Conservation (phyloP, 2,329 filamentous ascomycete genomes). For the Colletotrichum sp. region DNA sequence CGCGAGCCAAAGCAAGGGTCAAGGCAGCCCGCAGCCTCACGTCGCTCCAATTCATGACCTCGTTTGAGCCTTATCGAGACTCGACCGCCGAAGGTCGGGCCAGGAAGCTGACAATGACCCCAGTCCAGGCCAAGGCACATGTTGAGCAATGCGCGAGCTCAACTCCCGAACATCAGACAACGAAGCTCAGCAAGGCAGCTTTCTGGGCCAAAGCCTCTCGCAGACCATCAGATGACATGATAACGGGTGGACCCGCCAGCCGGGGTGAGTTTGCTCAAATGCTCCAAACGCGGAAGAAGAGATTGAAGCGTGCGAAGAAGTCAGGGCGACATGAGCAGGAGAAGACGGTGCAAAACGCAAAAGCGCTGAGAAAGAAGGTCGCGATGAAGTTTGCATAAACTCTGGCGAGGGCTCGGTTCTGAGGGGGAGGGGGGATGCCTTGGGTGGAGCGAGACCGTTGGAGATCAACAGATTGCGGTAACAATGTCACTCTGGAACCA, state of each 20-base stretch:
- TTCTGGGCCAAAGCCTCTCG: neutral
- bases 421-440: neutral
- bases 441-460: conserved; percentile 1
- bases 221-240: neutral
- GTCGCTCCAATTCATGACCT: neutral
- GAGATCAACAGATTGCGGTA: conserved; percentile 12
- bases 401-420: neutral
- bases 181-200: neutral
- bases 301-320: neutral
- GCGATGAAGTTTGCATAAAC: neutral
- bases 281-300: neutral
- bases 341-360: neutral
- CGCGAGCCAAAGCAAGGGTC: neutral
- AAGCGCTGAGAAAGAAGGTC: neutral
- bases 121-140: neutral
- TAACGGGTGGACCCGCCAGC: neutral
- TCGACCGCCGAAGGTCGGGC: conserved; percentile 1
- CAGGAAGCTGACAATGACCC: neutral
- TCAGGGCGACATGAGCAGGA: neutral
- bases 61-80: neutral
- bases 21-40: neutral
- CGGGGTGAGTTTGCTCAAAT: neutral
- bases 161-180: conserved; percentile 2
- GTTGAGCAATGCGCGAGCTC: neutral
- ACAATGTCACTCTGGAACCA: conserved; percentile 9